Base-by-base conservation (phyloP, 257 asterid genomes). In the Cinchona pubescens region DNA sequence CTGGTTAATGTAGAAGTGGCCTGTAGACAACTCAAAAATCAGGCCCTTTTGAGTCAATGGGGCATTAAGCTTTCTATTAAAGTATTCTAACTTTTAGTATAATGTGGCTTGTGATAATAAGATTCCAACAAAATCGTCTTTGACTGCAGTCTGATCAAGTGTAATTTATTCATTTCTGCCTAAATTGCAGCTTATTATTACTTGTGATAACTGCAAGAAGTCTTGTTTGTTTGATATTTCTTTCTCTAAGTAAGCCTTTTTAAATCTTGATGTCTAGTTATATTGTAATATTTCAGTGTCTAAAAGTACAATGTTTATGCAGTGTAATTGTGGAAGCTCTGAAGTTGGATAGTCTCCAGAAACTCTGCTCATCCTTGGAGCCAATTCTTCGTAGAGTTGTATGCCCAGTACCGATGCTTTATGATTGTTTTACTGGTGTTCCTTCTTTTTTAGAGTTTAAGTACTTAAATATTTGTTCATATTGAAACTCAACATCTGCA, bases 341-440 rank as follows among this genome's bases (percentile, higher is more conserved):
- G 65, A 94, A 94, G 87, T 85, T 94, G 78, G 99, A 94, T 84
- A 88, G 96, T 83, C 96, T 92, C 76, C 97, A 94, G 86, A 94
- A 88, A 90, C 97, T 94, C 62, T 92, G 96, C 90, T 94, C 99
- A 53, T 92, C 99, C 35, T 78, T 94, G 75, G 98, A 94, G 79
- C 99, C 98, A 49, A 89, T 94, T 82, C 96, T 94, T 45, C 94
- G 98, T 53, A 92, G 97, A 92, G 98, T 94, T 89, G 99, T 94
- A 94, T 86, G 88, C 79, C 75, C 46, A 68, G 62, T 64, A 29
- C 69, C 62, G 45, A 71, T 29, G 27, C 35, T 67, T 60, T 64
- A 29, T 78, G 38, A 30, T 19, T 81, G 42, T 78, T 42, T n/a
- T 21, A 19, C 72, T 72, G 53, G 45, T 35, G 3, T 45, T 43